Evolutionary conservation across 73 alveolate species (phyloP).

Genomic region (Paramecium sexaurelia): DNA sequence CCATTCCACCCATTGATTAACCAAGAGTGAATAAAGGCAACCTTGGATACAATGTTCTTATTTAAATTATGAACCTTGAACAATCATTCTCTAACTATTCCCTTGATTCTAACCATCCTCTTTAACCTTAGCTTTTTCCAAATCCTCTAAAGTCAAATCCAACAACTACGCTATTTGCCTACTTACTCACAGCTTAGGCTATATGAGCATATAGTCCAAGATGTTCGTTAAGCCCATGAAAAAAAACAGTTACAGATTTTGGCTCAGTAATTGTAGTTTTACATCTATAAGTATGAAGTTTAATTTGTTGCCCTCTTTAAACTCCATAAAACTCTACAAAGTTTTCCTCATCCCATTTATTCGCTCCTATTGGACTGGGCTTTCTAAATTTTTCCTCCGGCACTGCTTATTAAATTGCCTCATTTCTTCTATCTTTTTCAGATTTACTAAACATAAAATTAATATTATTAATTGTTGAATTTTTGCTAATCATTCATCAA

Average conservation of each 20-base stretch:
- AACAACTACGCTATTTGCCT: background rate
- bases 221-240: conserved; percentile 40
- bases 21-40: background rate
- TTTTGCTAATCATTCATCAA: background rate
- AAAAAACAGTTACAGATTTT: conserved; percentile 37
- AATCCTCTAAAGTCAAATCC: conserved; percentile 50
- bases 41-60: background rate
- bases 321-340: background rate
- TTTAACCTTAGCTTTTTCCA: conserved; percentile 9
- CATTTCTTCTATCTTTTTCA: conserved; percentile 5
- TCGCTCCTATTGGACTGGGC: background rate
- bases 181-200: background rate
- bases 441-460: conserved; percentile 41
- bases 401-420: background rate
- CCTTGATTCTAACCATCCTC: background rate
- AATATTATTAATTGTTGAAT: too few relatives aligned
- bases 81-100: background rate
- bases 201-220: conserved; percentile 5
- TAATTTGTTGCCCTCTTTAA: background rate
- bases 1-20: conserved; percentile 32
- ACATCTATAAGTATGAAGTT: conserved; percentile 14
- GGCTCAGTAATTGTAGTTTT: background rate
- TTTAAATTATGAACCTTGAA: background rate
- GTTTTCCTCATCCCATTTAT: conserved; percentile 18
- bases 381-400: conserved; percentile 20